These are phyloP conservation scores for Podaxis sp. DNA, from an alignment of 768 basidiomycete genomes.

Conservation along the genomic window DNA sequence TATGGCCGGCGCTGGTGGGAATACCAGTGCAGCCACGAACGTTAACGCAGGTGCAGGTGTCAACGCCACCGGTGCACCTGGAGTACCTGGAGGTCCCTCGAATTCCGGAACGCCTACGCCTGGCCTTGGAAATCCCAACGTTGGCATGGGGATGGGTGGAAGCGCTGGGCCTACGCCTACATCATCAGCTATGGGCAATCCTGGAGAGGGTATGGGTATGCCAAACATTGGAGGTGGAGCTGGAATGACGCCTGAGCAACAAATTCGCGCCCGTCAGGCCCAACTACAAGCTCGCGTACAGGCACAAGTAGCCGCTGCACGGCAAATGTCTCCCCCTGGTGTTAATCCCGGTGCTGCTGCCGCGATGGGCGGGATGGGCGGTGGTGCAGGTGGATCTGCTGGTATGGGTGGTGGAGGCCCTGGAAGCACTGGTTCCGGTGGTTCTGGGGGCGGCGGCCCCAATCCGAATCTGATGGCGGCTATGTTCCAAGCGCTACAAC, in stretches of 20 bases:
- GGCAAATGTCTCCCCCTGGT: constrained; percentile 40
- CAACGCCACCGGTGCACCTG: background rate
- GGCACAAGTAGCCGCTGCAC: constrained; percentile 24
- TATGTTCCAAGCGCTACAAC: constrained; percentile 48
- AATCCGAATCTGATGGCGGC: constrained; percentile 15
- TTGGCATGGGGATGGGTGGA: constrained; percentile 10
- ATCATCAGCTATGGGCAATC: constrained; percentile 22
- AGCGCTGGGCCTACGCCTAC: constrained; percentile 15
- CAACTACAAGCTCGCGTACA: constrained; percentile 31
- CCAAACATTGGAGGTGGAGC: constrained; percentile 10
- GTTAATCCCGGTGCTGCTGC: constrained; percentile 14
- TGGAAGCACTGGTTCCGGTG: constrained; percentile 16
- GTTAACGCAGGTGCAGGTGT: background rate
- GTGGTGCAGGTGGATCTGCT: constrained; percentile 11
- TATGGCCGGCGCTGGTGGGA: background rate
- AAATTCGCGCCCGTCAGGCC: constrained; percentile 32
- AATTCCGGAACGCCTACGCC: constrained; percentile 20
- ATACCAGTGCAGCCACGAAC: constrained; percentile 20
- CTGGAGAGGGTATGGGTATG: constrained; percentile 23
- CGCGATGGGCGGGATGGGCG: constrained; percentile 12
- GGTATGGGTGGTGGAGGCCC: constrained; percentile 14
- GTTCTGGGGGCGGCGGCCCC: background rate
- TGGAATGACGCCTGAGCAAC: constrained; percentile 22
- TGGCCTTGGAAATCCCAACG: constrained; percentile 13
- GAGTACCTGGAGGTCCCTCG: constrained; percentile 2